Evolutionary conservation across 441 rosid genomes (phyloP), one percentile per base, ranked within the genome.

Genomic region (Kokia cookei): DNA sequence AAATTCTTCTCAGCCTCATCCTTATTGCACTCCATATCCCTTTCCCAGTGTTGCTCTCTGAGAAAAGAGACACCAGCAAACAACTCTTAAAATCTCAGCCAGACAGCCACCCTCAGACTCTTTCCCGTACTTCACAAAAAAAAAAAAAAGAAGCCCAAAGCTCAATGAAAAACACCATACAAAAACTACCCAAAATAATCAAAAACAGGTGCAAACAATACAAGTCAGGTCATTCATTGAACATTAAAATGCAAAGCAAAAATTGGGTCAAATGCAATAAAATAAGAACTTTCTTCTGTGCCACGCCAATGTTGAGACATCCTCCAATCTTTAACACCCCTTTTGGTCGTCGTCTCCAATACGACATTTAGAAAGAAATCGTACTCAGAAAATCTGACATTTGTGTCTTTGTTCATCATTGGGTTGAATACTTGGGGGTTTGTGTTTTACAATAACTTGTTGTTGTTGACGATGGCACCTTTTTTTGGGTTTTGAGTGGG

Each of bases 391-490:
- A 88, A 85, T 73, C 85, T 93, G 50, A 95, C 97, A 0, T 87
- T 93, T 37, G 47, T 80, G 5, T 80, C 98, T 1, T 81, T 95
- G 22, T 1, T 93, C 19, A 27, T 91, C 57, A 95, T 93, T 78
- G 97, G 95, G 47, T 83, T 94, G 86, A 94, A 91, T 83, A 93
- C 96, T 22, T 95, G 98, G 99, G 99, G 97, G 45, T 93, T 86
- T 75, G 99, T 95, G 63, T 53, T 88, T 12, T 95, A 95, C 81
- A 93, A 93, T 79, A 93, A 93, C 74, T 86, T 93, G 69, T 75
- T 94, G 77, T 91, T 98, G 0, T 79, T 95, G 83, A 89, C 91
- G 91, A 86, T 93, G 61, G 93, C 99, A 0, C 99, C 98, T 0
- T 4, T 93, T 93, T 93, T 77, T 91, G 96, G 99, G 59, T 94